These are phyloP conservation scores for Metschnikowia borealis DNA, from an alignment of 805 yeast genomes.

Conservation along the genomic window DNA sequence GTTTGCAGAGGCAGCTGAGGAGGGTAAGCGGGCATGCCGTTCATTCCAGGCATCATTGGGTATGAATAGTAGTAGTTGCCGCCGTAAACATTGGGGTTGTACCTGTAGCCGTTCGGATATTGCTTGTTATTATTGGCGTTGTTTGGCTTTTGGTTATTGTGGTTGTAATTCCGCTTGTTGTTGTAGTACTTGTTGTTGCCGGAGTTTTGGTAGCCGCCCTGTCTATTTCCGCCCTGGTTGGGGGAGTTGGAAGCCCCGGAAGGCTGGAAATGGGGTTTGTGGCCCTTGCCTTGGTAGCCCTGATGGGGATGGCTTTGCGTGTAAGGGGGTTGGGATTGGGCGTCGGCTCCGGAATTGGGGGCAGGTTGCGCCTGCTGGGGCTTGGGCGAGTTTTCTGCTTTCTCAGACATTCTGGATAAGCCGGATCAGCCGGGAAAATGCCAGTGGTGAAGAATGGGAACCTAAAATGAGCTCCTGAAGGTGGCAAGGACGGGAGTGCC, in stretches of 20 bases:
- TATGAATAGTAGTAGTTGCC: constrained; percentile 15
- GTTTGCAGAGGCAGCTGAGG: constrained; percentile 18
- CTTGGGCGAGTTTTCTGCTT: constrained; percentile 6
- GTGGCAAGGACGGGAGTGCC: constrained; percentile 4
- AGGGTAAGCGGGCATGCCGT: constrained; percentile 14
- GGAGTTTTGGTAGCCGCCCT: constrained; percentile 16
- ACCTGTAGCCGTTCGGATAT: constrained; percentile 14
- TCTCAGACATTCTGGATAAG: constrained; percentile 9
- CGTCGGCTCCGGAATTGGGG: neutral
- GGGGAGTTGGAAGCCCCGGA: neutral
- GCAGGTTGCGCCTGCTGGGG: constrained; percentile 3
- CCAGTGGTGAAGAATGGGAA: neutral
- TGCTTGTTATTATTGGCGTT: constrained; percentile 13
- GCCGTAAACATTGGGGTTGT: constrained; percentile 13
- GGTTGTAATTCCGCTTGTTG: constrained; percentile 14
- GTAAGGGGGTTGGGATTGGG: neutral
- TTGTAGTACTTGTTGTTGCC: constrained; percentile 16
- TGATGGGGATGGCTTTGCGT: constrained; percentile 8
- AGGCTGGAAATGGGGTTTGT: constrained; percentile 1
- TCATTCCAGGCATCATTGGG: constrained; percentile 17
- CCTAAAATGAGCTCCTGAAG: neutral
- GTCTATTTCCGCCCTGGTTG: constrained; percentile 11
- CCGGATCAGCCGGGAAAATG: neutral
- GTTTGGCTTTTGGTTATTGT: constrained; percentile 8
- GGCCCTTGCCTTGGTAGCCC: constrained; percentile 5